These are phyloP conservation scores for Wickerhamomyces sp. DNA, from an alignment of 1,139 yeast species.

Conservation along the genomic window DNA sequence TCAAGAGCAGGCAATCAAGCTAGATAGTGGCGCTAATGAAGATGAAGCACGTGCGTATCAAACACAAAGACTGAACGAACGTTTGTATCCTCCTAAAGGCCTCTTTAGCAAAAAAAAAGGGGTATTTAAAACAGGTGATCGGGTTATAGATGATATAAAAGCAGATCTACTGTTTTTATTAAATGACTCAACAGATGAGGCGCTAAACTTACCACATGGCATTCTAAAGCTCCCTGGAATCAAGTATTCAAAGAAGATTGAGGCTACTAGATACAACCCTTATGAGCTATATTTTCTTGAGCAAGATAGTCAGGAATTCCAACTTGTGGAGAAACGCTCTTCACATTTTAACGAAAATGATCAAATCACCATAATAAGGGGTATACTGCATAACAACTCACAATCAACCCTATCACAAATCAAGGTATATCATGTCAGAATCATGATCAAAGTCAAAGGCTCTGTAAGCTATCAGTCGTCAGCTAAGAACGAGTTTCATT, in stretches of 20 bases:
- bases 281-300: conserved; percentile 24
- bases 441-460: conserved; percentile 30
- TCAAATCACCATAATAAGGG: conserved; percentile 25
- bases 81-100: neutral
- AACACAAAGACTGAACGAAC: too few species aligned
- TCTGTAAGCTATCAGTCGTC: conserved; percentile 21
- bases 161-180: conserved; percentile 23
- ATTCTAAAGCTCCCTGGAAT: conserved; percentile 26
- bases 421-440: conserved; percentile 31
- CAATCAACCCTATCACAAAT: conserved; percentile 24
- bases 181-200: conserved; percentile 14
- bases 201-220: conserved; percentile 19
- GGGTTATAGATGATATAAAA: conserved; percentile 61
- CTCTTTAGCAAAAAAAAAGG: neutral
- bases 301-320: conserved; percentile 23
- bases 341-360: conserved; percentile 23
- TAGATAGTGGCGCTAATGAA: neutral
- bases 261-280: conserved; percentile 15
- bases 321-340: conserved; percentile 10
- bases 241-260: conserved; percentile 26
- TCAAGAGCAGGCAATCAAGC: neutral
- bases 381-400: conserved; percentile 23
- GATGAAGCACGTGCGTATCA: too few species aligned
- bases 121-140: conserved; percentile 56
- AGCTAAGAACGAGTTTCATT: conserved; percentile 29